A percentile compares a stretch with the other conserved stretches of the same genome.
These are phyloP conservation scores for Phalaenopsis equestris DNA, from an alignment of 106 monocot species.

Conservation along the genomic window DNA sequence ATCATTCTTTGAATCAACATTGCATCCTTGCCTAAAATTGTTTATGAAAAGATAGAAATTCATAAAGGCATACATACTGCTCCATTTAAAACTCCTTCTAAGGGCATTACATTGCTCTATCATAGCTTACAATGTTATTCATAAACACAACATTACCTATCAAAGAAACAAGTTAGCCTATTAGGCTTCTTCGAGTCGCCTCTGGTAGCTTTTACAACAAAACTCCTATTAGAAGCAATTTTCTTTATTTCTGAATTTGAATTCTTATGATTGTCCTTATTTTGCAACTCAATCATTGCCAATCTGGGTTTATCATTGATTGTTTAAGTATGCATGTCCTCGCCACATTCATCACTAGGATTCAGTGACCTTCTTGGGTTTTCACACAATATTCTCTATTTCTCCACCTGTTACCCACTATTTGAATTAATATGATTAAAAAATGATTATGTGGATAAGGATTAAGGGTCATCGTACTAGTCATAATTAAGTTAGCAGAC, in stretches of 20 bases:
- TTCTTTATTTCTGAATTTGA: constrained; percentile 8
- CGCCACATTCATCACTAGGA: constrained; percentile 14
- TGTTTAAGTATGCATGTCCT: constrained; percentile 1
- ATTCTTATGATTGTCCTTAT: background rate
- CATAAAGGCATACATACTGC: too few species aligned
- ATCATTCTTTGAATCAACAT: constrained; percentile 16
- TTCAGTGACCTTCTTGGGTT: constrained; percentile 28
- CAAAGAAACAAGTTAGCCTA: constrained; percentile 51
- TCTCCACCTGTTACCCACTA: constrained; percentile 54
- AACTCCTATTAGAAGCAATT: too few species aligned
- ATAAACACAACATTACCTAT: constrained; percentile 36
- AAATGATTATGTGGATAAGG: background rate
- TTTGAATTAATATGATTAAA: background rate
- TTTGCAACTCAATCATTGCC: constrained; percentile 6
- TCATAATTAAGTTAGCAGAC: too few species aligned
- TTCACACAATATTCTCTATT: constrained; percentile 58
- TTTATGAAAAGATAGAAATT: constrained; percentile 1
- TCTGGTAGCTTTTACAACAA: constrained; percentile 15
- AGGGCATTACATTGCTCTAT: too few species aligned
- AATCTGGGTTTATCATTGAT: constrained; percentile 3
- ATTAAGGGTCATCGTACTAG: too few species aligned
- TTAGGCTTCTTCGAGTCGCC: constrained; percentile 21
- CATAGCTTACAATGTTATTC: background rate
- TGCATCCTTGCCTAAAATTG: constrained; percentile 53
- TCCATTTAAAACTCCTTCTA: too few species aligned